Evolutionary conservation across 768 basidiomycete species (phyloP), one percentile per base, ranked within the genome.

Genomic region (Crucibulum laeve): DNA sequence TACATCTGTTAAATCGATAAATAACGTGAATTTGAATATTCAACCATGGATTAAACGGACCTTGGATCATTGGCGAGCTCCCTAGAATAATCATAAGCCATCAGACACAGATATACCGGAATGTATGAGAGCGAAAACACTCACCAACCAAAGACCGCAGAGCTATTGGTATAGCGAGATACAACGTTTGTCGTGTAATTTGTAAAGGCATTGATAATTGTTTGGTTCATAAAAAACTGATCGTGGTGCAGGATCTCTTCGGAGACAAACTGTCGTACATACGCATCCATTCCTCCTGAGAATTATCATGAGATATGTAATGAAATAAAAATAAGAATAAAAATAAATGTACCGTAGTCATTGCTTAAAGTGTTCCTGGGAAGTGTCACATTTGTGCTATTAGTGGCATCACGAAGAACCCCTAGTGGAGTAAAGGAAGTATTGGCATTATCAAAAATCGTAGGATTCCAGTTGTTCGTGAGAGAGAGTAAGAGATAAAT

Each of bases 41-140:
- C 8, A 25, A 34, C 4, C 8, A 33, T n/a, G 4, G 25, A 41
- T 48, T 40, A 32, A 32, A 32, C 28, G 13, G 42, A 81, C 77
- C 79, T 75, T 6, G 82, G 69, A 51, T 85, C 83, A 54, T 85
- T 85, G 15, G 80, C 83, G 49, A 82, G 50, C 54, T 85, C 82
- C 77, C 78, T 80, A 42, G 28, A 53, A 38, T 39, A 36, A n/a
- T 25, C 33, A 30, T 15, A 37, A 14, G 6, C 23, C 35, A 25
- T 50, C 13, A 50, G 26, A 15, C 13, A 15, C 11, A 26, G 19
- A 17, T 24, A 28, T 25, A 45, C 14, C 11, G 41, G n/a, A 19
- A 30, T 17, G 32, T 10, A 23, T 21, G 22, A 19, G 25, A 44
- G 28, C 15, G 17, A 22, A 35, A 23, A 30, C 6, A 60, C 65